A percentile compares a stretch with the other conserved stretches of the same genome.
These are phyloP conservation scores for Neurospora hispaniola DNA, from an alignment of 495 filamentous ascomycete species.

Conservation along the genomic window DNA sequence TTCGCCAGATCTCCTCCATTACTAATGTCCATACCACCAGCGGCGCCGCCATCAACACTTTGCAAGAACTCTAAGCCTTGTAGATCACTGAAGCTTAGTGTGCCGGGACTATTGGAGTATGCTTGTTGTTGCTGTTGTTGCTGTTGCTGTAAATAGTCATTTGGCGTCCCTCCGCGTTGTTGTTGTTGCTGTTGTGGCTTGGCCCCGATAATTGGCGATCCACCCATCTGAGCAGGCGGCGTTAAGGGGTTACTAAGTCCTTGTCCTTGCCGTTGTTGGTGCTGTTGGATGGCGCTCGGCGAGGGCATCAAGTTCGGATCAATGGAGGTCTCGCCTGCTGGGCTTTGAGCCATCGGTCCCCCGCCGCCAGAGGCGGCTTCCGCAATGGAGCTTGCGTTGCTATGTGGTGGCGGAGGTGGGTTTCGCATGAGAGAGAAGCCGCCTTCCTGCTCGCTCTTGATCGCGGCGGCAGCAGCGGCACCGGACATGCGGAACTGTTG, in stretches of 20 bases:
- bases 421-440: conserved; percentile 26
- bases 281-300: conserved; percentile 17
- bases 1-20: conserved; percentile 16
- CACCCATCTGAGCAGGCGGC: background rate
- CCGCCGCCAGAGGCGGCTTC: background rate
- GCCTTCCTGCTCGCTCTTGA: conserved; percentile 30
- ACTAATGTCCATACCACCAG: conserved; percentile 11
- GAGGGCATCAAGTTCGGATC: conserved; percentile 37
- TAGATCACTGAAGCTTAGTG: conserved; percentile 27
- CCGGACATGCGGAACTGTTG: conserved; percentile 18
- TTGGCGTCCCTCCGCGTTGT: background rate
- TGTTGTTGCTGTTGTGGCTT: background rate
- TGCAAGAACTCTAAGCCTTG: conserved; percentile 40
- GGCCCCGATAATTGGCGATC: conserved; percentile 7
- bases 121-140: conserved; percentile 8
- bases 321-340: conserved; percentile 19
- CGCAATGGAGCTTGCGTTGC: conserved; percentile 20
- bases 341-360: background rate
- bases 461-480: background rate
- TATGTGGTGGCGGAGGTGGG: conserved; percentile 22
- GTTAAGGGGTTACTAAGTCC: background rate
- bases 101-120: conserved; percentile 7
- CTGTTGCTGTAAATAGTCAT: background rate
- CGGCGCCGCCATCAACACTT: conserved; percentile 7
- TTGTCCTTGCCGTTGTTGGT: conserved; percentile 8